A percentile compares a stretch with the other conserved stretches of the same genome.
These are phyloP conservation scores for Multifurca ochricompacta DNA, from an alignment of 768 basidiomycete species.

Conservation along the genomic window DNA sequence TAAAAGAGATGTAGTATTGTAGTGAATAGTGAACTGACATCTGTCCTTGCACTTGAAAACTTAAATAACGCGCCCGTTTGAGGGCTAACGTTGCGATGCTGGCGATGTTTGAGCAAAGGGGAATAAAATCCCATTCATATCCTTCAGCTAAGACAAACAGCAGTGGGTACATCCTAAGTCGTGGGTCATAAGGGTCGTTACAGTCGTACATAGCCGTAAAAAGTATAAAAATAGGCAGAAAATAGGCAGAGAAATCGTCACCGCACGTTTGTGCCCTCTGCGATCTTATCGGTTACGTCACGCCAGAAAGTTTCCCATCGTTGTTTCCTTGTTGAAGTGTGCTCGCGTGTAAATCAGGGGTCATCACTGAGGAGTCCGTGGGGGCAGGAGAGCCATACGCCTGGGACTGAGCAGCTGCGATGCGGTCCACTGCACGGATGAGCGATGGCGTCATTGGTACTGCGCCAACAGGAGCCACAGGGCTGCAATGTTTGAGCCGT, in stretches of 20 bases:
- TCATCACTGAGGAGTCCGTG: background rate
- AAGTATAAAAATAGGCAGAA: background rate
- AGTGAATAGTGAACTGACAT: too few relatives aligned
- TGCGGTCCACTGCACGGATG: constrained; percentile 53
- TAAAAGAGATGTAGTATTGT: too few relatives aligned
- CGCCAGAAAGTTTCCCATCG: constrained; percentile 18
- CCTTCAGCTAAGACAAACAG: constrained; percentile 15
- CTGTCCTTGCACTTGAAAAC: too few relatives aligned
- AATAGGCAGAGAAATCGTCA: background rate
- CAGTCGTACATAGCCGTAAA: constrained; percentile 5
- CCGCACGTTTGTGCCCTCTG: background rate
- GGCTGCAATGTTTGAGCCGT: constrained; percentile 19
- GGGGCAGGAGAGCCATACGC: background rate
- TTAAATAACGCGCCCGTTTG: too few relatives aligned
- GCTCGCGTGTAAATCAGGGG: background rate
- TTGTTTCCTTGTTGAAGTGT: background rate
- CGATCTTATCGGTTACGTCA: constrained; percentile 13
- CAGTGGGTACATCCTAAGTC: constrained; percentile 7
- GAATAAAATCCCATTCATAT: too few relatives aligned
- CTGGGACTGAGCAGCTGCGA: constrained; percentile 41
- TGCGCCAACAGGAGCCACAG: constrained; percentile 27
- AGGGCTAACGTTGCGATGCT: too few relatives aligned
- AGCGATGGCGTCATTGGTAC: constrained; percentile 60
- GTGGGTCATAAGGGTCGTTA: constrained; percentile 10
- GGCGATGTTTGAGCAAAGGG: too few relatives aligned